Conservation (phyloP, 305 asterid genomes). For the Fraxinus sp. region DNA sequence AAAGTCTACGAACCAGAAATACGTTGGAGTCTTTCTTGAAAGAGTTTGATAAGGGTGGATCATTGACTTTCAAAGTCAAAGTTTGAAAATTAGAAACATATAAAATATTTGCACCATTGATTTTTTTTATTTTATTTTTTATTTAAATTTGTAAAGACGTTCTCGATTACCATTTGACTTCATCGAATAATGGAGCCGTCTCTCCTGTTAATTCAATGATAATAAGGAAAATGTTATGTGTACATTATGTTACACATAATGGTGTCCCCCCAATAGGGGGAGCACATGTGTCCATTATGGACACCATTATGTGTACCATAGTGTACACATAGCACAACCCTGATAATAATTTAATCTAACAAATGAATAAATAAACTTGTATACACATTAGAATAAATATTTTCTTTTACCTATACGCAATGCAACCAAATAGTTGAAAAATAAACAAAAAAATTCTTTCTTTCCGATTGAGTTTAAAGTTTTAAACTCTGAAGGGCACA, state of each 20-base stretch:
- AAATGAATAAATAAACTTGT: neutral
- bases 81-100: neutral
- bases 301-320: no score
- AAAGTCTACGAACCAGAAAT: neutral
- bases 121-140: neutral
- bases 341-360: neutral
- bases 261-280: no score
- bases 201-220: neutral
- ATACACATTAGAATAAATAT: neutral
- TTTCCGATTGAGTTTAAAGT: neutral
- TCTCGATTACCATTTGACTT: neutral
- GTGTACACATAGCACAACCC: no score
- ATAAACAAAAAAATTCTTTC: neutral
- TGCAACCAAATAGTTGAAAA: neutral
- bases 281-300: no score
- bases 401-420: neutral
- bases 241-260: no score
- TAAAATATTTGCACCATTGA: neutral
- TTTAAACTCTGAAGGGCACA: constrained; percentile 39
- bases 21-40: neutral
- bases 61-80: neutral
- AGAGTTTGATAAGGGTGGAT: neutral
- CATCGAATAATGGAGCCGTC: neutral
- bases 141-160: neutral
- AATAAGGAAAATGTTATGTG: neutral